Base-by-base conservation (phyloP, 2,329 filamentous ascomycete genomes). In the Pyrenochaeta sp. region DNA sequence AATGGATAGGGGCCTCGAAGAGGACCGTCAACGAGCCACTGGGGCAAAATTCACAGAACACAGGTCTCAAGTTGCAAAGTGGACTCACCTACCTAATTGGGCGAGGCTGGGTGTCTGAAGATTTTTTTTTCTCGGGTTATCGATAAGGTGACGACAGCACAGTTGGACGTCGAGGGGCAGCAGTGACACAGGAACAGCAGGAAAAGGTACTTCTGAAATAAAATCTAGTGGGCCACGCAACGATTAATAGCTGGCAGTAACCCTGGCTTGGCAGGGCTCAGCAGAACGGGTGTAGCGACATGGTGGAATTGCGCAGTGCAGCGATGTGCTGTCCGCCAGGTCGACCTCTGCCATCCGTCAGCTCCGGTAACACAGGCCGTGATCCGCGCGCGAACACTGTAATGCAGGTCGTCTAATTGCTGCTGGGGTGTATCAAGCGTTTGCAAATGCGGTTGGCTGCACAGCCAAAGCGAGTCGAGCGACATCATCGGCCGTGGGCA, bases 181-280 rank as follows among this genome's bases (percentile, higher is more conserved):
- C 15, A 34, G 30, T 40, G 36, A 32, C 29, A 24, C 20, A 26
- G 35, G 36, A 35, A 27, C 26, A 41, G 53, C 37, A 26, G 41
- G 50, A 55, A 50, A 54, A 45, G 41, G 38, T 46, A 47, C 54
- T 52, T 54, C 10, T 35, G 35, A 24, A 29, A 24, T 31, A 30
- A 30, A 32, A 41, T 19, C 22, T 44, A 30, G 44, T 40, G 52
- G 49, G 55, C 39, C 41, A 41, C 35, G 48, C 46, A 43, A 31
- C 48, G 59, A 61, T 66, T 66, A 66, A 63, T 58, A 64, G 41
- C 48, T 37, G 41, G 46, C 43, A 41, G 41, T 48, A 45, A 37
- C 46, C 54, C 48, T 60, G 55, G 48, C 59, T 58, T 55, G 61
- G 60, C 59, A 65, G 51, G 60, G 57, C 60, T 63, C 58, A 58